phyloP scores from a whole-genome alignment of 2,329 filamentous ascomycete genomes.

The Fusarium pseudonygamai region DNA sequence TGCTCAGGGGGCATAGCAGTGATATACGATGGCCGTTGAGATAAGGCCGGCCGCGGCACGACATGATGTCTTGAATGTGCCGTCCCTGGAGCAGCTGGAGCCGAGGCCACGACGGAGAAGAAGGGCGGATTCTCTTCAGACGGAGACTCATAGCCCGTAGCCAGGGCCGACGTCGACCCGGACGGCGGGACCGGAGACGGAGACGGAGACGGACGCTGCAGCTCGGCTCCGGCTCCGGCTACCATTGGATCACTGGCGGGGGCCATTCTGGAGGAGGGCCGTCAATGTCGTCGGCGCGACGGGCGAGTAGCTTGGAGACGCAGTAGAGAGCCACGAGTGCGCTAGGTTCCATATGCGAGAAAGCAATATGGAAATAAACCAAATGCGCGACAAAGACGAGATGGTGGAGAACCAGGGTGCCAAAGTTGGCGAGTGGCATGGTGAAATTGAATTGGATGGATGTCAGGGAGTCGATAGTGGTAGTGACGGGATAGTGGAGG shows the following conservation, averaged over 20 bases:
- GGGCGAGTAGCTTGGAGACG: conserved; percentile 57
- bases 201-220: conserved; percentile 21
- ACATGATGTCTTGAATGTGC: not conserved
- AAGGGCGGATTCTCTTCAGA: conserved; percentile 47
- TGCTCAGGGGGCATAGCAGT: conserved; percentile 14
- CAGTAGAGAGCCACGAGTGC: conserved; percentile 59
- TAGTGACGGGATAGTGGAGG: not conserved
- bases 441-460: not conserved
- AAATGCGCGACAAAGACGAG: conserved; percentile 64
- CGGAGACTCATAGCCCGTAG: conserved; percentile 51
- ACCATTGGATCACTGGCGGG: conserved; percentile 45
- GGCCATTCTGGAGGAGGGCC: conserved; percentile 50
- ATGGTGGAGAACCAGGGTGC: conserved; percentile 61
- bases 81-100: conserved; percentile 6
- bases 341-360: conserved; percentile 59
- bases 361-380: conserved; percentile 62
- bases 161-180: not conserved
- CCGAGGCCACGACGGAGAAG: conserved; percentile 33
- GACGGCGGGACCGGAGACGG: not conserved
- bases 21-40: conserved; percentile 32
- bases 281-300: conserved; percentile 59
- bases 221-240: conserved; percentile 30
- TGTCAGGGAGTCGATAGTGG: not conserved
- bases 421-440: conserved; percentile 63
- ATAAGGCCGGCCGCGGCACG: conserved; percentile 18